Conservation (phyloP, 106 monocot genomes). For the Posidonia australis region DNA sequence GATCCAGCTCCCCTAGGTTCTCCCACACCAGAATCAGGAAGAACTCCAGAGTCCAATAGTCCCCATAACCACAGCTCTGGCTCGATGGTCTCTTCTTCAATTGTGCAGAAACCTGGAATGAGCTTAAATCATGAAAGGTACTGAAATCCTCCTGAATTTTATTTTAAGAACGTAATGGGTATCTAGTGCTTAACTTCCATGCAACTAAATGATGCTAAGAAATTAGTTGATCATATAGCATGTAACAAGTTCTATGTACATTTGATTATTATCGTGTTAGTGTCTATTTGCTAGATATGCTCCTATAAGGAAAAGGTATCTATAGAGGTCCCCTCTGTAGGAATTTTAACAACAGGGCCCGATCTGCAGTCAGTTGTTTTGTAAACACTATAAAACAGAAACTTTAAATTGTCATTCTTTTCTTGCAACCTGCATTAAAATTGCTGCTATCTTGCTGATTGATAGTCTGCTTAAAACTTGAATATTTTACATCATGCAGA, state of each 20-base stretch:
- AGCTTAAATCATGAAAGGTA: constrained; percentile 1
- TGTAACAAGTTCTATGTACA: no score
- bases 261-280: no score
- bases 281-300: no score
- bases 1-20: constrained; percentile 18
- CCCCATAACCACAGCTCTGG: constrained; percentile 14
- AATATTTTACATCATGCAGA: constrained; percentile 18
- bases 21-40: constrained; percentile 8
- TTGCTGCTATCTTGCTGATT: no score
- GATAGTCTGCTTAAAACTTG: no score
- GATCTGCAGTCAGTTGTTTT: no score
- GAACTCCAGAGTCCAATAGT: constrained; percentile 8
- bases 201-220: neutral
- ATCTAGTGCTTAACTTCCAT: neutral
- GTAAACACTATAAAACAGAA: no score
- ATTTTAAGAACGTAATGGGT: neutral
- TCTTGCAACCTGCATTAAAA: no score
- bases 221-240: neutral
- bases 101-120: constrained; percentile 5
- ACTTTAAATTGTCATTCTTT: no score
- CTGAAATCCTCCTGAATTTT: neutral
- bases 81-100: constrained; percentile 9
- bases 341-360: no score
- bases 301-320: no score
- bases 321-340: no score